phyloP scores from a whole-genome alignment of 164 flowering plant genomes.

The Dillenia turbinata region DNA sequence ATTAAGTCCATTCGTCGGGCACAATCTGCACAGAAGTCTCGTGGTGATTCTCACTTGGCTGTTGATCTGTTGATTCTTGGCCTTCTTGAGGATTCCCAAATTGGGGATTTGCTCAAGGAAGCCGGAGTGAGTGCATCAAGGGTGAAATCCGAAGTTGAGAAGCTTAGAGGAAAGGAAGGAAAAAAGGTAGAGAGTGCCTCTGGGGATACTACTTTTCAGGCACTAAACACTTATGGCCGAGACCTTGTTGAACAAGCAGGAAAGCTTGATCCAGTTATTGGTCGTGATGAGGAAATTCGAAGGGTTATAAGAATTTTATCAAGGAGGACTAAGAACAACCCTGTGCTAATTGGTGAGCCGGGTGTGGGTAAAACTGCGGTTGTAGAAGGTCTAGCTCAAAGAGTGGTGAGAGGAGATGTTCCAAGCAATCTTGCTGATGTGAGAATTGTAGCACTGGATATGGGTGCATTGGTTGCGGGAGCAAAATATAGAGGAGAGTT shows the following conservation, averaged over 20 bases:
- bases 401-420: constrained; percentile 78
- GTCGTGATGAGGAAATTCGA: constrained; percentile 85
- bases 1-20: constrained; percentile 65
- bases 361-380: constrained; percentile 93
- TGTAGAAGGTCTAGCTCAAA: constrained; percentile 85
- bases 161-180: constrained; percentile 78
- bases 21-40: constrained; percentile 60
- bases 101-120: constrained; percentile 63
- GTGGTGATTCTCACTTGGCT: constrained; percentile 68
- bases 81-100: constrained; percentile 83
- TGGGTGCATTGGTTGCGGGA: constrained; percentile 83
- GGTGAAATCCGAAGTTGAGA: constrained; percentile 77
- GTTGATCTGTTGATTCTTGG: constrained; percentile 75
- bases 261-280: constrained; percentile 86
- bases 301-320: constrained; percentile 71
- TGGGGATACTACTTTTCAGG: constrained; percentile 78
- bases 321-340: constrained; percentile 79
- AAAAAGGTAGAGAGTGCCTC: constrained; percentile 82
- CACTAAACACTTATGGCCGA: constrained; percentile 78
- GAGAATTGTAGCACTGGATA: constrained; percentile 73
- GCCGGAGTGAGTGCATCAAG: constrained; percentile 52
- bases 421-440: constrained; percentile 78
- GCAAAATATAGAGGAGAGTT: constrained; percentile 82
- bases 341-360: constrained; percentile 84
- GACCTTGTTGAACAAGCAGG: constrained; percentile 86